Base-by-base conservation (phyloP, 495 filamentous ascomycete species). In the Parathielavia hyrcaniae region DNA sequence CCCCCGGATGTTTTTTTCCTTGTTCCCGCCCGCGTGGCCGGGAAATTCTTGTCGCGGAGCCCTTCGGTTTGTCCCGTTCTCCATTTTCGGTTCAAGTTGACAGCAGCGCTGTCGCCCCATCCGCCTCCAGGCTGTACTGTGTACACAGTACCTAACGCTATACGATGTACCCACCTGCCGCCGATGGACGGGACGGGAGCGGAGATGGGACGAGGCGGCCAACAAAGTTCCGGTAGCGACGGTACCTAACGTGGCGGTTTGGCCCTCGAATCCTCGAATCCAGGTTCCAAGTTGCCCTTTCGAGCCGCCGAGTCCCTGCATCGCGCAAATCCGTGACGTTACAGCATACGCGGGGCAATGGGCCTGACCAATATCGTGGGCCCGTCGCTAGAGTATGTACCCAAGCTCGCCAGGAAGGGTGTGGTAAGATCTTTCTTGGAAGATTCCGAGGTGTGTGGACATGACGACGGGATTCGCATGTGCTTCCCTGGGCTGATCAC, bases 31-130 rank as follows among this genome's bases (percentile, higher is more conserved):
- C 59, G 61, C 57, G 49, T 60, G 61, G 61, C 59, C 66, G 61
- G 66, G 61, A 58, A 68, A 65, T 68, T 66, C 23, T 59, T 55
- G 22, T 52, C 58, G 64, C 59, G 55, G 60, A 48, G 60, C 64
- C 59, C 59, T 46, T 61, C 50, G 57, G 26, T 17, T 39, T 32
- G 41, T n/a, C n/a, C n/a, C n/a, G n/a, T n/a, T n/a, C n/a, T n/a
- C n/a, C n/a, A n/a, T n/a, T n/a, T n/a, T n/a, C n/a, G n/a, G n/a
- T n/a, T n/a, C n/a, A n/a, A n/a, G n/a, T n/a, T n/a, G n/a, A n/a
- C n/a, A n/a, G n/a, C n/a, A n/a, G n/a, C n/a, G n/a, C n/a, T n/a
- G n/a, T n/a, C n/a, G n/a, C n/a, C n/a, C n/a, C n/a, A n/a, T n/a
- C n/a, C n/a, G n/a, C n/a, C n/a, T n/a, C n/a, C n/a, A n/a, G n/a